phyloP scores from a whole-genome alignment of 1,139 yeast genomes.

The Magnusiomyces ingens region DNA sequence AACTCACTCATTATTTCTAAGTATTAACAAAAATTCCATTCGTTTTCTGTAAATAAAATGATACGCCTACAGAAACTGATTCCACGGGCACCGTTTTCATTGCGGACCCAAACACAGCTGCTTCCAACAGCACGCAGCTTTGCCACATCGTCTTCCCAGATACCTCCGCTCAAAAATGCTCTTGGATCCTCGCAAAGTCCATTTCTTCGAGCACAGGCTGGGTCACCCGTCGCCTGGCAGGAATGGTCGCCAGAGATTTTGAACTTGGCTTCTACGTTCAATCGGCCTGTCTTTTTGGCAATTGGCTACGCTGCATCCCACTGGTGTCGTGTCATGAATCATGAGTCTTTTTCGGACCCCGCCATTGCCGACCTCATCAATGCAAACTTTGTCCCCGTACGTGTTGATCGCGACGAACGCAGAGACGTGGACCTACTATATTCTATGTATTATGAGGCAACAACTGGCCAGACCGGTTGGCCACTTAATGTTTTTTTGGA shows the following conservation, averaged over 20 bases:
- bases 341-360: slow-evolving; percentile 30
- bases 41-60: background rate
- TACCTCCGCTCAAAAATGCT: background rate
- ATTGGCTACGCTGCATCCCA: slow-evolving; percentile 37
- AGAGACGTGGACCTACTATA: slow-evolving; percentile 37
- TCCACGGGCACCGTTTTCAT: too few species aligned
- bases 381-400: slow-evolving; percentile 32
- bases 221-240: slow-evolving; percentile 36
- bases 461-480: slow-evolving; percentile 39
- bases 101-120: background rate
- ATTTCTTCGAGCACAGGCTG: slow-evolving; percentile 14
- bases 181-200: slow-evolving; percentile 13
- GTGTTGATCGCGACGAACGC: slow-evolving; percentile 36
- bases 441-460: slow-evolving; percentile 36
- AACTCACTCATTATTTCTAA: too few species aligned
- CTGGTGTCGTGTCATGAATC: slow-evolving; percentile 37
- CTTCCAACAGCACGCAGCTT: background rate
- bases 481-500: slow-evolving; percentile 36
- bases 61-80: background rate
- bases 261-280: slow-evolving; percentile 27
- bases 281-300: slow-evolving; percentile 34
- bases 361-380: slow-evolving; percentile 31
- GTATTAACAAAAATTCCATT: background rate
- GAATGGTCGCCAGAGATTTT: slow-evolving; percentile 33
- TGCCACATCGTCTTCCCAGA: slow-evolving; percentile 19